Evolutionary conservation across 2,329 filamentous ascomycete genomes (phyloP).

Genomic region (Seiridium unicorne): DNA sequence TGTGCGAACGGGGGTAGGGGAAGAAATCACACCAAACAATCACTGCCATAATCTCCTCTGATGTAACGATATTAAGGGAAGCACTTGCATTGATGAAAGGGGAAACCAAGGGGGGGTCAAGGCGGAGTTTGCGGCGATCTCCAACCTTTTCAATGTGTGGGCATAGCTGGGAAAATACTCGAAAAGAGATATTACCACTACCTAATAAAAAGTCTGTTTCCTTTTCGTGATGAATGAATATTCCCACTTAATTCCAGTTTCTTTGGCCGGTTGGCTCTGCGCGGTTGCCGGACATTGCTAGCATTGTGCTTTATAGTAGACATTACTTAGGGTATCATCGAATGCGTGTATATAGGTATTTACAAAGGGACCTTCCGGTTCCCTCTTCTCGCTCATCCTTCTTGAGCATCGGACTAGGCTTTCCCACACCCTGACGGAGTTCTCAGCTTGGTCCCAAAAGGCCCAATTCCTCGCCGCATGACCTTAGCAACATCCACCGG

Average conservation of each 20-base stretch:
- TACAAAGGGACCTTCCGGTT: neutral
- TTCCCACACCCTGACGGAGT: neutral
- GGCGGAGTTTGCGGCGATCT: constrained; percentile 19
- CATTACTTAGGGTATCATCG: constrained; percentile 28
- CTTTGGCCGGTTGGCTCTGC: too few species aligned
- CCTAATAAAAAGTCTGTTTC: constrained; percentile 15
- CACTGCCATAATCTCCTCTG: constrained; percentile 9
- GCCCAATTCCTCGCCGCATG: neutral
- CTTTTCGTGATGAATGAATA: neutral
- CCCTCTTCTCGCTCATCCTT: too few species aligned
- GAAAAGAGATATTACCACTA: constrained; percentile 16
- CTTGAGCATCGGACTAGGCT: too few species aligned
- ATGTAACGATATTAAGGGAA: constrained; percentile 21
- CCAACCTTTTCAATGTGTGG: neutral
- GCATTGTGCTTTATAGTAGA: constrained; percentile 16
- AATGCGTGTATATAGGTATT: constrained; percentile 15
- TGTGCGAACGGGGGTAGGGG: neutral
- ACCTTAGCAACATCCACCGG: constrained; percentile 44
- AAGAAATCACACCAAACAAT: neutral
- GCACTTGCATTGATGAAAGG: constrained; percentile 16
- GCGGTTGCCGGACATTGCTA: neutral
- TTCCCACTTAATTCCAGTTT: too few species aligned
- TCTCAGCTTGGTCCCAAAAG: neutral
- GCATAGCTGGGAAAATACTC: neutral
- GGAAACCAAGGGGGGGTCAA: constrained; percentile 10